Base-by-base conservation (phyloP, 1,284 basidiomycete species). In the Ceratobasidium sp. region DNA sequence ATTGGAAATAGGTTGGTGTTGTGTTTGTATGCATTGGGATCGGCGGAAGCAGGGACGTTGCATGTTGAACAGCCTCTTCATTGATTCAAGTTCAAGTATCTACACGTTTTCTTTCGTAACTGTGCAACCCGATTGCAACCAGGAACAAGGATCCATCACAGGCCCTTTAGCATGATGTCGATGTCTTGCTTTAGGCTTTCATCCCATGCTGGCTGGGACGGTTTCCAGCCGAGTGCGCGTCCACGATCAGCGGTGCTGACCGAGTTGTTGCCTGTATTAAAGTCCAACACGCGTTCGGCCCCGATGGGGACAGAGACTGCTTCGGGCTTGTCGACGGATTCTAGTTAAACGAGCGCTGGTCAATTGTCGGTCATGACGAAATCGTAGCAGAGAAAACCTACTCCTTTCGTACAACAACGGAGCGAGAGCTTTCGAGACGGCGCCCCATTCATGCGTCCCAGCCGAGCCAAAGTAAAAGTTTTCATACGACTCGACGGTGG, bases 381-480 rank as follows among this genome's bases (percentile, higher is more conserved):
- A 19, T 11, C 25, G 19, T 2, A 9, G n/a, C 43, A 34, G 46
- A 7, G 43, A 32, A 49, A 40, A 37, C 65, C 17, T 25, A 67
- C 77, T 69, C 25, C 34, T 62, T 44, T 52, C 74, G 59, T 77
- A 67, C 66, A 79, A 34, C 22, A 77, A 34, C 43, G 61, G 57
- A 32, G 77, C 78, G 22, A 79, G 57, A 4, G 17, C 61, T 29
- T 52, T 54, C 25, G 74, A 56, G 54, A 79, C 46, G 0, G 74
- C 74, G 3, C 68, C 66, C 70, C 70, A 79, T 43, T 66, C 34
- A 46, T 76, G 67, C 19, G 54, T 32, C 1, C 44, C 57, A 8
- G 56, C 66, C 11, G 78, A 65, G 40, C 78, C 78, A 51, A 79
- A 79, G 51, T 73, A 79, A 49, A 76, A 79, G 52, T 67, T 61